Percentiles rank a stretch among this genome's conserved stretches.
These are phyloP conservation scores for Aspergillus fructus DNA, from an alignment of 2,329 filamentous ascomycete species.

Conservation along the genomic window DNA sequence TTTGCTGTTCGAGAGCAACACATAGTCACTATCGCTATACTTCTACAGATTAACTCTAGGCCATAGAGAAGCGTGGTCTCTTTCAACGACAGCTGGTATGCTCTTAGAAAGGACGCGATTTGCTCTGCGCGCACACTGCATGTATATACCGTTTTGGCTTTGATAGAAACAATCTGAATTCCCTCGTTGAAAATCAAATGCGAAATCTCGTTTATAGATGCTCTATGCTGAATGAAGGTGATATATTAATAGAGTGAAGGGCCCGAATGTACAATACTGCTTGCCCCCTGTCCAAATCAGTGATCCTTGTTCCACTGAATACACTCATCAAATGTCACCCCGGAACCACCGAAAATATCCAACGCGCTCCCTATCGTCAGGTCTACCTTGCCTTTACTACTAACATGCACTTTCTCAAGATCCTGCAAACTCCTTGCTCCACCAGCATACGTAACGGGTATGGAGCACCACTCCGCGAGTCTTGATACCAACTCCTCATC, in stretches of 20 bases:
- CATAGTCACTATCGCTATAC: neutral
- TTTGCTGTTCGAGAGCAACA: neutral
- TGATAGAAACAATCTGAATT: conserved; percentile 9
- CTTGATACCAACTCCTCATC: conserved; percentile 78
- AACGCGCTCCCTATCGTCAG: conserved; percentile 94
- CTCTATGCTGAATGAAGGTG: neutral
- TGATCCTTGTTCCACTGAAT: conserved; percentile 73
- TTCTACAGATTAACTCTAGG: neutral
- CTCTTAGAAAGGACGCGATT: conserved; percentile 2
- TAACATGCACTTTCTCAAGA: conserved; percentile 72
- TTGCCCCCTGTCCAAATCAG: conserved; percentile 16
- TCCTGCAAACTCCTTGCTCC: conserved; percentile 83
- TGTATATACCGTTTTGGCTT: conserved; percentile 16
- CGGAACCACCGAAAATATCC: conserved; percentile 89
- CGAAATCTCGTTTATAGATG: neutral
- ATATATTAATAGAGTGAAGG: neutral
- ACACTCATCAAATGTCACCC: conserved; percentile 85
- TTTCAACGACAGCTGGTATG: conserved; percentile 7
- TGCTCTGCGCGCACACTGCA: conserved; percentile 13
- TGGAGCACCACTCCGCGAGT: conserved; percentile 80
- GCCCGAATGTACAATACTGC: neutral
- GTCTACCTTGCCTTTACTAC: conserved; percentile 81
- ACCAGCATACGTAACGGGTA: conserved; percentile 94
- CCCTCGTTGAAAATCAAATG: neutral
- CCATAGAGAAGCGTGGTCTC: neutral